phyloP scores from a whole-genome alignment of 257 asterid genomes.

The Cordia subcordata region DNA sequence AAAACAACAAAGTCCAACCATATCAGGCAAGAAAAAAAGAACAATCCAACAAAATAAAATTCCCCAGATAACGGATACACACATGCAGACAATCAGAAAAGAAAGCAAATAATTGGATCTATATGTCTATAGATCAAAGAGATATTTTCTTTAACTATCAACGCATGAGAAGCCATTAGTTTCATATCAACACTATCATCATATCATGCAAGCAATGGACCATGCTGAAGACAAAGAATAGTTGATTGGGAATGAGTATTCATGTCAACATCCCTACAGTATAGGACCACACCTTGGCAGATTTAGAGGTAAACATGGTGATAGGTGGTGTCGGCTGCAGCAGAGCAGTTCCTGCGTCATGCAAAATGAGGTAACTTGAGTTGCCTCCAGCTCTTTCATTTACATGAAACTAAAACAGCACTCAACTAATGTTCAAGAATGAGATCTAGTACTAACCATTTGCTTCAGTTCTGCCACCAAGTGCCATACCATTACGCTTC shows the following conservation, averaged over 20 bases:
- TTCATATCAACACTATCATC: too few relatives aligned
- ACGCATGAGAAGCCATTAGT: too few relatives aligned
- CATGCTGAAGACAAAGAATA: too few relatives aligned
- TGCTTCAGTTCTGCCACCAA: slow-evolving; percentile 30
- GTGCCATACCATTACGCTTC: slow-evolving; percentile 26
- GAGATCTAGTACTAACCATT: slow-evolving; percentile 34
- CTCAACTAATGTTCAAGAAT: slow-evolving; percentile 9
- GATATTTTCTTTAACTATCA: too few relatives aligned
- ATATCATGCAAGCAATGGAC: too few relatives aligned
- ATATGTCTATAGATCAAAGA: too few relatives aligned
- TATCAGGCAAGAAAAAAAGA: slow-evolving; percentile 1
- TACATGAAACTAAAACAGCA: not conserved
- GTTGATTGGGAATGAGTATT: too few relatives aligned
- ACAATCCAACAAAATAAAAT: slow-evolving; percentile 9
- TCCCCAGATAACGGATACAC: too few relatives aligned
- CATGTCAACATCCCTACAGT: not conserved
- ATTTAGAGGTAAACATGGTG: slow-evolving; percentile 41
- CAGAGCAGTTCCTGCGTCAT: slow-evolving; percentile 43
- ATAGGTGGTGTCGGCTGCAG: slow-evolving; percentile 28
- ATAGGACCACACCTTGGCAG: slow-evolving; percentile 43
- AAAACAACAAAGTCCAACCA: not conserved
- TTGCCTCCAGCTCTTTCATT: not conserved
- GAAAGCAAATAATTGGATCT: too few relatives aligned
- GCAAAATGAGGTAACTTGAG: not conserved
- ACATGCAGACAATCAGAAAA: too few relatives aligned